Evolutionary conservation across 2,329 filamentous ascomycete species (phyloP), one percentile per base, ranked within the genome.

Genomic region (Cyanodermella asteris): DNA sequence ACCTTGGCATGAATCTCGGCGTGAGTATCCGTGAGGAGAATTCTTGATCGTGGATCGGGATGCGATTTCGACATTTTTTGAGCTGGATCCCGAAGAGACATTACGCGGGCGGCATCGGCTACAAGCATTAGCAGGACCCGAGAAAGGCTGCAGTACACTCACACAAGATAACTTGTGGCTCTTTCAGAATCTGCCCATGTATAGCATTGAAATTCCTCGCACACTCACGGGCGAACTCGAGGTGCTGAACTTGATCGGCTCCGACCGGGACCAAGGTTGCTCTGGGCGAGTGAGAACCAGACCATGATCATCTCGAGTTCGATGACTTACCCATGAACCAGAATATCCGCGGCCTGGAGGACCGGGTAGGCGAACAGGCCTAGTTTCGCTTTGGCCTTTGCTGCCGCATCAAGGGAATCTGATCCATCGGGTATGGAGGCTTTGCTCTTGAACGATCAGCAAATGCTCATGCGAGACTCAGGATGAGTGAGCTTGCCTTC

Each of bases 31-130:
- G 73, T 91, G 31, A 97, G 66, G 8, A 87, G 53, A 36, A 97
- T 90, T 11, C 80, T 64, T 6, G 80, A 90, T 24, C 62, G 64
- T 3, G 63, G 57, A 36, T 75, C 65, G 1, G 59, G 42, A 38
- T 80, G 62, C 1, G 81, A 91, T 49, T 97, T 97, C 28, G 81
- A 91, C 87, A 97, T 97, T 45, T 97, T 97, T 26, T 64, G 57
- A 1, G 47, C 51, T 0, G 87, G 84, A 7, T 77, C 56, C 25
- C 64, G 68, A 13, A 97, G 64, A 11, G 81, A 91, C 82, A 93
- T 94, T 32, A 97, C 63, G 32, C 84, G 69, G 38, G 74, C 77
- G 3, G 75, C 66, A 4, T 76, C 71, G n/a, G 72, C 72, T 78
- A 24, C 23, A 18, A 21, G 6, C 6, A 28, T 33, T 21, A 31